Evolutionary conservation across 2,329 filamentous ascomycete species (phyloP), one percentile per base, ranked within the genome.

Genomic region (Talaromyces sp.): DNA sequence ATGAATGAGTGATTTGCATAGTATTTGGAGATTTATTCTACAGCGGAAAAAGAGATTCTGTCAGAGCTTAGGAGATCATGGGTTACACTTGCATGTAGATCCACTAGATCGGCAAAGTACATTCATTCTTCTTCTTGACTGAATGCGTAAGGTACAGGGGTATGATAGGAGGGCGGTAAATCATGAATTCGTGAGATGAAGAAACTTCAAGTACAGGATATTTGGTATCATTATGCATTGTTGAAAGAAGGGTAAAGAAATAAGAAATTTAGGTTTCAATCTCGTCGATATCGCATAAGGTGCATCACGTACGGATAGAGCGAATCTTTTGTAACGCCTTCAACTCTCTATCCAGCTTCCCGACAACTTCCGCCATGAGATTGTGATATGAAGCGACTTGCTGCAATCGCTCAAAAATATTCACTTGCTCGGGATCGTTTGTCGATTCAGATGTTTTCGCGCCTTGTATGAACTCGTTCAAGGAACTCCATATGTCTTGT

Each of bases 311-410:
- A 25, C 61, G 65, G 15, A 67, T 47, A n/a, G 61, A 56, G 27
- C 61, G 61, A 31, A 63, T 60, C 17, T 67, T 67, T 58, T 64
- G 65, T 47, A 67, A 43, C 27, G 61, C 65, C 27, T 67, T 64
- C 45, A 67, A 25, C 61, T 67, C 65, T 58, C 49, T 61, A 40
- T 63, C 61, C 27, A 67, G 38, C 36, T 61, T 67, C 25, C 61
- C 65, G 6, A 67, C 27, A 22, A 64, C 34, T 40, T 64, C 47
- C 17, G 61, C 47, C 15, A 61, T 25, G 1, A 64, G 27, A 13
- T 49, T 25, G 34, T 67, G 65, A 47, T 64, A 51, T 5, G 61
- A 60, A 29, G 45, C 56, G 38, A 67, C 53, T 22, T 27, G 65
- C n/a, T 40, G 47, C 31, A 67, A 29, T 17, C 64, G 43, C 19